phyloP scores from a whole-genome alignment of 2,329 filamentous ascomycete species.

The Talaromyces islandicus region DNA sequence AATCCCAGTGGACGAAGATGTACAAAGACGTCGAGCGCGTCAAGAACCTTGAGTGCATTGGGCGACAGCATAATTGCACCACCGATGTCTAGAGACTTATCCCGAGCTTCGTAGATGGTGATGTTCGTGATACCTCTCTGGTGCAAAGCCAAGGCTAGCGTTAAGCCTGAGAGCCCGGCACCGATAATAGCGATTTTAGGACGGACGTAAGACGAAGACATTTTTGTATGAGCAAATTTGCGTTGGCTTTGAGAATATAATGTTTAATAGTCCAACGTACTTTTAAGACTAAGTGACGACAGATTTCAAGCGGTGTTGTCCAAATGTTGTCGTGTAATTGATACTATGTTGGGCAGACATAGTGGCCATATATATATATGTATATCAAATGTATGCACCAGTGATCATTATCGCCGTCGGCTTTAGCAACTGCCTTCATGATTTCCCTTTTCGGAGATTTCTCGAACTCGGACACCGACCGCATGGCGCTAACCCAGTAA shows the following conservation, averaged over 20 bases:
- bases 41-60: constrained; percentile 24
- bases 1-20: not conserved
- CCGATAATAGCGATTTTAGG: constrained; percentile 7
- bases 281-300: too few species aligned
- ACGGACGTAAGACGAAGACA: not conserved
- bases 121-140: constrained; percentile 12
- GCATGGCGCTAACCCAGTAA: not conserved
- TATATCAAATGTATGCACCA: not conserved
- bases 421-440: not conserved
- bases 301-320: not conserved
- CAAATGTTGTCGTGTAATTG: not conserved
- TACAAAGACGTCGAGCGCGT: constrained; percentile 15
- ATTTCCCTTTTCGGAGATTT: not conserved
- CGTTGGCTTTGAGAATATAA: not conserved
- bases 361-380: not conserved
- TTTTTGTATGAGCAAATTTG: not conserved
- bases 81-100: constrained; percentile 24
- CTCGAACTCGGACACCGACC: not conserved
- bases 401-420: not conserved
- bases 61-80: constrained; percentile 24
- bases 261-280: not conserved
- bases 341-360: not conserved
- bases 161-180: constrained; percentile 7
- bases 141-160: constrained; percentile 4
- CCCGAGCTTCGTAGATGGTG: constrained; percentile 23